Conservation (phyloP, 352 stramenopile genomes). For the Phytophthora macrochlamydospora region DNA sequence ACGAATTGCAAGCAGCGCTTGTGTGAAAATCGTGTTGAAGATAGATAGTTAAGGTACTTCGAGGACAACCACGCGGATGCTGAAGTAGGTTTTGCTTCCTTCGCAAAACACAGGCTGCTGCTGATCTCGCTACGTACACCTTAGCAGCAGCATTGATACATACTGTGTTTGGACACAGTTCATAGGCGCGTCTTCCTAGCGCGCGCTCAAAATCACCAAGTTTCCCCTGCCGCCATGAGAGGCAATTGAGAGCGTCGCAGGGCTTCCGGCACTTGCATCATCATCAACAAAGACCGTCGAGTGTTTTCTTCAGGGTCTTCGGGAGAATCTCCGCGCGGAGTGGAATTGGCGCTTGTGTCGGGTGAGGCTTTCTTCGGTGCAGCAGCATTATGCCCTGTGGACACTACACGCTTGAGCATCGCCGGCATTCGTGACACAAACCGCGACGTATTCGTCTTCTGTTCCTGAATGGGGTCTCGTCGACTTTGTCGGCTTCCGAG, state of each 20-base stretch:
- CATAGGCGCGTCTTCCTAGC: background rate
- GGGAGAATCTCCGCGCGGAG: conserved; percentile 16
- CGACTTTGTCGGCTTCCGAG: conserved; percentile 6
- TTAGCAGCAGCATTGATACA: conserved; percentile 12
- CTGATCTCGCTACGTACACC: conserved; percentile 7
- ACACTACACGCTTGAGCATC: conserved; percentile 51
- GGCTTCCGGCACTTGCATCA: conserved; percentile 64
- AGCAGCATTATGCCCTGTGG: conserved; percentile 26
- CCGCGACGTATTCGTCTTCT: conserved; percentile 36
- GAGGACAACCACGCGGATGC: background rate
- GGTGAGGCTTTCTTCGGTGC: conserved; percentile 29
- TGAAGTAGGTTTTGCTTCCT: conserved; percentile 24
- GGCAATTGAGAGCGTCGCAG: conserved; percentile 58
- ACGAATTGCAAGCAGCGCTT: background rate
- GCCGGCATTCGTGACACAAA: conserved; percentile 73
- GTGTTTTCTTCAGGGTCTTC: conserved; percentile 46
- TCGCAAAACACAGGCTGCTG: conserved; percentile 27
- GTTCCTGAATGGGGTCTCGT: conserved; percentile 4
- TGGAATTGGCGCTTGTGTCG: conserved; percentile 31
- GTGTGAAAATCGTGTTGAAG: background rate
- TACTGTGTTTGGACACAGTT: conserved; percentile 30
- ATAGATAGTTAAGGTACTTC: conserved; percentile 31
- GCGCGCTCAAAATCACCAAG: conserved; percentile 25
- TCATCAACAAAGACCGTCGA: conserved; percentile 66
- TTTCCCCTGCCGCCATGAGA: conserved; percentile 60